Conservation (phyloP, 73 alveolate genomes). For the Effrenium voratum region DNA sequence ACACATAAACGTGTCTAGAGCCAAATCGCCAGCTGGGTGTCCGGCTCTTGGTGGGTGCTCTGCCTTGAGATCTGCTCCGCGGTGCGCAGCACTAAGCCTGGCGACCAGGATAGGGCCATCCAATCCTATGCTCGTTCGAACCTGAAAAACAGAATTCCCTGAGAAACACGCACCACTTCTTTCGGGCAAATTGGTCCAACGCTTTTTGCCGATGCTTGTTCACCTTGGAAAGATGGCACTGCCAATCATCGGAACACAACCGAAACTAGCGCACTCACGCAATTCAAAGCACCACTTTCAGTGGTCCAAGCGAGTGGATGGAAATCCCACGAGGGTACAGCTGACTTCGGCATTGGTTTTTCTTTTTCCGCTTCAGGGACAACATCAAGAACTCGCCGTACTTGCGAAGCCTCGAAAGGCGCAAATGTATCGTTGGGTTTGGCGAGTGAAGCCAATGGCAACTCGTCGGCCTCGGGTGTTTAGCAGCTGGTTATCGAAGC, state of each 20-base stretch:
- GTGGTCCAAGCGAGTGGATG: background rate
- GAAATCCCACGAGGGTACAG: background rate
- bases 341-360: background rate
- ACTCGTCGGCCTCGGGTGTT: constrained; percentile 46
- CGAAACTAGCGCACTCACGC: background rate
- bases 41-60: constrained; percentile 38
- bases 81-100: constrained; percentile 46
- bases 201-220: background rate
- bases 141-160: background rate
- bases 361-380: background rate
- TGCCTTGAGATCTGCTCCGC: constrained; percentile 68
- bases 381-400: background rate
- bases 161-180: background rate
- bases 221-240: background rate
- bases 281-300: background rate
- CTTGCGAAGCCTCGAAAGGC: background rate
- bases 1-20: too few species aligned
- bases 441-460: background rate
- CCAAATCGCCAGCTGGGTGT: too few species aligned
- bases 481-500: constrained; percentile 68
- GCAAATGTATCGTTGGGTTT: background rate
- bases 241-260: background rate
- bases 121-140: too few species aligned
- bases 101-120: background rate
- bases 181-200: background rate